Conservation (phyloP, 257 asterid genomes). For the Mitragyna speciosa region DNA sequence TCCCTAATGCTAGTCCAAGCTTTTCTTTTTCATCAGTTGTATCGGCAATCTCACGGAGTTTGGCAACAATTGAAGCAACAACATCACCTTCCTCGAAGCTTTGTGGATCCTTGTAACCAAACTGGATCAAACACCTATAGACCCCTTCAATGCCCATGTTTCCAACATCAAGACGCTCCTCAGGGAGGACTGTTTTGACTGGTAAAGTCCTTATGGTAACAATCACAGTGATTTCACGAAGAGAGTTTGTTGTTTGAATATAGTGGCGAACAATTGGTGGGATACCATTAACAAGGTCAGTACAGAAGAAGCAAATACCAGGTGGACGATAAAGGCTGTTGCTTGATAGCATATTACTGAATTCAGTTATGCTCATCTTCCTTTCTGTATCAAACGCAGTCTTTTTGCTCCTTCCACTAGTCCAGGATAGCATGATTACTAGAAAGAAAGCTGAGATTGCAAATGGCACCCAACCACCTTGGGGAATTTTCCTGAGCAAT, state of each 20-base stretch:
- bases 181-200: neutral
- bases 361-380: constrained; percentile 11
- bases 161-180: constrained; percentile 13
- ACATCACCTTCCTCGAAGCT: constrained; percentile 2
- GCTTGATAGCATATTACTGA: neutral
- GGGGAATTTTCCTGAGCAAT: constrained; percentile 52
- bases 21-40: neutral
- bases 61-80: neutral
- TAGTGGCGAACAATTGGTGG: constrained; percentile 21
- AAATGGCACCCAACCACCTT: constrained; percentile 73
- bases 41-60: neutral
- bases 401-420: constrained; percentile 26
- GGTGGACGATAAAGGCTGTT: neutral
- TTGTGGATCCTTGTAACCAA: constrained; percentile 13
- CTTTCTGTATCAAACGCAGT: constrained; percentile 13
- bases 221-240: neutral
- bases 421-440: constrained; percentile 52
- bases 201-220: constrained; percentile 10
- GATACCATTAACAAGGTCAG: constrained; percentile 14
- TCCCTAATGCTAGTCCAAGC: neutral
- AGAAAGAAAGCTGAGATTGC: constrained; percentile 50
- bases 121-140: constrained; percentile 19
- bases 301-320: constrained; percentile 8
- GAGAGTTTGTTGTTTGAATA: constrained; percentile 6
- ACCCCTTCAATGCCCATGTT: constrained; percentile 17